Conservation (phyloP, 805 yeast species). For the Pichia insulana region DNA sequence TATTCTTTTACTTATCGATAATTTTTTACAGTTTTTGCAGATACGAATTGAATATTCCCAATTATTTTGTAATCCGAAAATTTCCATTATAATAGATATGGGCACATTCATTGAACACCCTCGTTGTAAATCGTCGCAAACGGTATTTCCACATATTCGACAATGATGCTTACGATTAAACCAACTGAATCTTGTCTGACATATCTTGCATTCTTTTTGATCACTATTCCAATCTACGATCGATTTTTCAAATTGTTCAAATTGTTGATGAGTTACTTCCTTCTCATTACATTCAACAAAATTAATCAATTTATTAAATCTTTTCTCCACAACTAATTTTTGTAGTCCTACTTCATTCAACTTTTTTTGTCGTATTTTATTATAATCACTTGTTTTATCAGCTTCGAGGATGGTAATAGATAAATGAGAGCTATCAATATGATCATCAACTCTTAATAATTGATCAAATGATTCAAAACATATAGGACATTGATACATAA, state of each 20-base stretch:
- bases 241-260: constrained; percentile 31
- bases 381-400: constrained; percentile 10
- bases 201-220: constrained; percentile 48
- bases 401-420: neutral
- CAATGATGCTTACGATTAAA: constrained; percentile 77
- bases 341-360: constrained; percentile 27
- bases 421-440: neutral
- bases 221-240: constrained; percentile 60
- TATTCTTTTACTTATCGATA: constrained; percentile 48
- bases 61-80: constrained; percentile 10
- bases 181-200: constrained; percentile 48
- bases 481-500: neutral
- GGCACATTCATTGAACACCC: constrained; percentile 75
- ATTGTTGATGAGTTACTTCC: too few species aligned
- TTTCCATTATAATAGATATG: constrained; percentile 26
- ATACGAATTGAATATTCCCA: constrained; percentile 37
- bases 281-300: constrained; percentile 16
- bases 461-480: neutral
- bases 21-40: constrained; percentile 62
- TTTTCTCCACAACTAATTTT: constrained; percentile 36
- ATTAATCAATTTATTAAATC: constrained; percentile 40
- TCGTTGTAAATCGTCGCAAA: constrained; percentile 57
- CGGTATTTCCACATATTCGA: constrained; percentile 73
- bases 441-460: neutral
- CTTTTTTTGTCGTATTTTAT: constrained; percentile 35